Evolutionary conservation across 768 basidiomycete species (phyloP).

Genomic region (Leucosporidium creatinivorum): DNA sequence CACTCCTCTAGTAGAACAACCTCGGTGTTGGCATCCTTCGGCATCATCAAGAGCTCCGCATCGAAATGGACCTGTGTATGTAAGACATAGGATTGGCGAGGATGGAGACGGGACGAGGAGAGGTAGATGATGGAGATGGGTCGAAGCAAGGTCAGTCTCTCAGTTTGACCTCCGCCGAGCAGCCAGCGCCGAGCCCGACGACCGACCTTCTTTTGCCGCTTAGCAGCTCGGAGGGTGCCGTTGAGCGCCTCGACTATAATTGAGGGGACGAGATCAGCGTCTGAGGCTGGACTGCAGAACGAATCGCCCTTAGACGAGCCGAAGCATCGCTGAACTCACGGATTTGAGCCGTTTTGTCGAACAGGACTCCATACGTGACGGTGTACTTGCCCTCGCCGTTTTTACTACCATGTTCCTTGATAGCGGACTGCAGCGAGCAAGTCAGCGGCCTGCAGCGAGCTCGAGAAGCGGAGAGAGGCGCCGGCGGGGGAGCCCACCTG

Average conservation of each 20-base stretch:
- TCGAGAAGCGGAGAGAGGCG: too few species aligned
- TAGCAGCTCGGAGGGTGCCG: constrained; percentile 25
- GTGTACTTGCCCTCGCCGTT: neutral
- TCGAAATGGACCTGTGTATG: constrained; percentile 23
- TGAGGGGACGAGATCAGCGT: neutral
- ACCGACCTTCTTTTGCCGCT: constrained; percentile 29
- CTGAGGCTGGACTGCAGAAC: neutral
- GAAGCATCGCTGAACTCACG: too few species aligned
- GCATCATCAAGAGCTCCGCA: constrained; percentile 31
- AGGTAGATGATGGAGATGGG: too few species aligned
- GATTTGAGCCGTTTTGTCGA: constrained; percentile 10
- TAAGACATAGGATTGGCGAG: too few species aligned
- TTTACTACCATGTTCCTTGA: constrained; percentile 13
- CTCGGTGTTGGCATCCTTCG: constrained; percentile 16
- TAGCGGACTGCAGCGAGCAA: constrained; percentile 8
- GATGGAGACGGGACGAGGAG: too few species aligned
- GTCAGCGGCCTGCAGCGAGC: too few species aligned
- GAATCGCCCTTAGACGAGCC: too few species aligned
- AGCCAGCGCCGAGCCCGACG: neutral
- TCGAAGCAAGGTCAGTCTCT: neutral
- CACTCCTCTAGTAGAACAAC: neutral
- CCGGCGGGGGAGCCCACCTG: too few species aligned
- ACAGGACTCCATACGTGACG: constrained; percentile 17
- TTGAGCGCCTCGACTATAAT: constrained; percentile 27
- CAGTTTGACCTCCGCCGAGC: too few species aligned